Evolutionary conservation across 208 protist genomes (phyloP).

Genomic region (Leishmania tarentolae): DNA sequence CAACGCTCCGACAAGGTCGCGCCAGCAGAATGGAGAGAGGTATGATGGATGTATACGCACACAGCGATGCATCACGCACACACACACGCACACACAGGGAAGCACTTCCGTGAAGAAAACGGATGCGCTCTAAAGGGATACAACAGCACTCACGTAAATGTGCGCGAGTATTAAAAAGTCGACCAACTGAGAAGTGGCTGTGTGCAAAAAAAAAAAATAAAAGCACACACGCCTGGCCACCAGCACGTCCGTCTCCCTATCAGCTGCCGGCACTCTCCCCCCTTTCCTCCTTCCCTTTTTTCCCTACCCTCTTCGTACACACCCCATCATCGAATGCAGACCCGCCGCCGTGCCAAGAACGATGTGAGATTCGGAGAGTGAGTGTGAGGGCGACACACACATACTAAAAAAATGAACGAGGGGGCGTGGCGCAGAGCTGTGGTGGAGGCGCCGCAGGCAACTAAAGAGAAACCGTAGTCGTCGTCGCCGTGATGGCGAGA

Average conservation of each 20-base stretch:
- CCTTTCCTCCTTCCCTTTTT: neutral
- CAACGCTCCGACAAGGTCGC: too few relatives aligned
- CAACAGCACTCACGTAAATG: neutral
- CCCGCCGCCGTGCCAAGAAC: neutral
- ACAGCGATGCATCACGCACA: too few relatives aligned
- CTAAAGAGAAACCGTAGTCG: too few relatives aligned
- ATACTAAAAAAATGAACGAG: neutral
- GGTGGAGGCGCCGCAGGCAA: too few relatives aligned
- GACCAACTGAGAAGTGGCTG: neutral
- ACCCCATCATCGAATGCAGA: neutral
- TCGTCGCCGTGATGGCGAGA: neutral
- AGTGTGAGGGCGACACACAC: neutral
- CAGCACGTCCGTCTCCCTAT: neutral
- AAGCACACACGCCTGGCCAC: neutral
- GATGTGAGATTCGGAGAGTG: neutral
- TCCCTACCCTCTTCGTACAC: neutral
- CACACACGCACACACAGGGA: neutral
- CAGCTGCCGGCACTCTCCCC: neutral
- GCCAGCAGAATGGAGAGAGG: too few relatives aligned
- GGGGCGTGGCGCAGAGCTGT: too few relatives aligned
- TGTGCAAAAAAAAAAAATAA: neutral
- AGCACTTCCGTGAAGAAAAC: neutral
- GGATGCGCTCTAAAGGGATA: neutral
- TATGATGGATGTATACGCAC: too few relatives aligned
- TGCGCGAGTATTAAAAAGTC: neutral